phyloP scores from a whole-genome alignment of 1,139 yeast species.

The Hansenula lynferdii region DNA sequence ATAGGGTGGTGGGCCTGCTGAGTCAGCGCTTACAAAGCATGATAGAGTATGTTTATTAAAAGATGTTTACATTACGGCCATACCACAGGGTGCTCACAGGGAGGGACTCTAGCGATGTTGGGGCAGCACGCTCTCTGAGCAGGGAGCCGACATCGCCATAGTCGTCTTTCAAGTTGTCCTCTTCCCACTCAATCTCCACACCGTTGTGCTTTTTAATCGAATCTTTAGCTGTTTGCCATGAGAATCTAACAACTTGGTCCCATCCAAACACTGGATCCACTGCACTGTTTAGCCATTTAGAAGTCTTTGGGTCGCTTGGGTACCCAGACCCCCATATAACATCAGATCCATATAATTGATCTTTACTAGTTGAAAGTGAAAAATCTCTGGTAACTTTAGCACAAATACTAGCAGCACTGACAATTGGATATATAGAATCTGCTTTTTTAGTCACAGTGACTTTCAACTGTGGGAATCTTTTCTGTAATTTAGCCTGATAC shows the following conservation, averaged over 20 bases:
- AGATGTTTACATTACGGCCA: conserved; percentile 17
- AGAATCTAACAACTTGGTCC: conserved; percentile 73
- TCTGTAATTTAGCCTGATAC: conserved; percentile 71
- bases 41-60: no score
- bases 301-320: conserved; percentile 88
- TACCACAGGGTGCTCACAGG: conserved; percentile 25
- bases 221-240: conserved; percentile 93
- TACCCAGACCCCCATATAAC: conserved; percentile 78
- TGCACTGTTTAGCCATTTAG: conserved; percentile 56
- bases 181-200: conserved; percentile 53
- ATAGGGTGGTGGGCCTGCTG: no score
- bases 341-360: conserved; percentile 10
- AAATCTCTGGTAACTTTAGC: conserved; percentile 95
- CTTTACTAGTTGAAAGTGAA: conserved; percentile 34
- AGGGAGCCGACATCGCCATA: conserved; percentile 26
- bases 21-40: no score
- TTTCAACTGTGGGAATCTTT: conserved; percentile 62
- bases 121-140: conserved; percentile 18
- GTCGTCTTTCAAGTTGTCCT: conserved; percentile 32
- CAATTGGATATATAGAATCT: conserved; percentile 90
- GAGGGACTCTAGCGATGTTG: conserved; percentile 12
- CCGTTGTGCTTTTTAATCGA: conserved; percentile 52
- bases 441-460: conserved; percentile 95
- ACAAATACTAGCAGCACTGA: conserved; percentile 93
- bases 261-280: conserved; percentile 85